Evolutionary conservation across 2,329 filamentous ascomycete genomes (phyloP).

Genomic region (Cylindrodendrum hubeiense): DNA sequence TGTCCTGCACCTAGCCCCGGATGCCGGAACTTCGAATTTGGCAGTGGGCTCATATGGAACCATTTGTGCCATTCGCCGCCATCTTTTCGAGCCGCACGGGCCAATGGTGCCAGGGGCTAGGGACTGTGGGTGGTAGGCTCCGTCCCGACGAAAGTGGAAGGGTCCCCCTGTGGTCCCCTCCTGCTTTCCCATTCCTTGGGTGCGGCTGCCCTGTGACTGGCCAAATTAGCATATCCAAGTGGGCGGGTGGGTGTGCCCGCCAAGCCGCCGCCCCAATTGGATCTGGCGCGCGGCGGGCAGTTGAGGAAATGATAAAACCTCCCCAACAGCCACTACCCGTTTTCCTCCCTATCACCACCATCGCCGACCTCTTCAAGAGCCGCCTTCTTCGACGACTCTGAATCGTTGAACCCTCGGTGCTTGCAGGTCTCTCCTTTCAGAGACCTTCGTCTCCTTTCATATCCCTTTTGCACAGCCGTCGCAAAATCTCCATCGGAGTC

Average conservation of each 20-base stretch:
- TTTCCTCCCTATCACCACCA: constrained; percentile 40
- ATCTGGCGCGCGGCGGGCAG: constrained; percentile 32
- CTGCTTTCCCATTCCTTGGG: constrained; percentile 23
- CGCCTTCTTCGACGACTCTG: constrained; percentile 37
- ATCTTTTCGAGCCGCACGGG: constrained; percentile 22
- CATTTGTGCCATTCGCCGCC: constrained; percentile 34
- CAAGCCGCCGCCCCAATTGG: constrained; percentile 29
- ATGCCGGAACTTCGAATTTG: constrained; percentile 47
- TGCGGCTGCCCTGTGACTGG: constrained; percentile 14
- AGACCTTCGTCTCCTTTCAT: constrained; percentile 6
- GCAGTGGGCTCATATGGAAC: constrained; percentile 52
- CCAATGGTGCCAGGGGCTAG: constrained; percentile 17
- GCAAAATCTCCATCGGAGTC: constrained; percentile 25
- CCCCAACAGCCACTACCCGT: constrained; percentile 43
- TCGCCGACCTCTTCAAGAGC: constrained; percentile 38
- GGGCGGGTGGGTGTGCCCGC: constrained; percentile 16
- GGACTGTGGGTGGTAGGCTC: background rate
- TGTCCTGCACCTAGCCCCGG: constrained; percentile 41
- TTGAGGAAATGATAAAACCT: constrained; percentile 48
- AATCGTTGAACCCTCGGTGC: constrained; percentile 35
- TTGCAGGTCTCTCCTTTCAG: constrained; percentile 30
- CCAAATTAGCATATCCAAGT: constrained; percentile 7
- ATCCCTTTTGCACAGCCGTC: constrained; percentile 6
- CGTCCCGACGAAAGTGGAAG: constrained; percentile 9
- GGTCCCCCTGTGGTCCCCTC: constrained; percentile 18